These are phyloP conservation scores for Metschnikowia orientalis DNA, from an alignment of 805 yeast genomes.

Conservation along the genomic window DNA sequence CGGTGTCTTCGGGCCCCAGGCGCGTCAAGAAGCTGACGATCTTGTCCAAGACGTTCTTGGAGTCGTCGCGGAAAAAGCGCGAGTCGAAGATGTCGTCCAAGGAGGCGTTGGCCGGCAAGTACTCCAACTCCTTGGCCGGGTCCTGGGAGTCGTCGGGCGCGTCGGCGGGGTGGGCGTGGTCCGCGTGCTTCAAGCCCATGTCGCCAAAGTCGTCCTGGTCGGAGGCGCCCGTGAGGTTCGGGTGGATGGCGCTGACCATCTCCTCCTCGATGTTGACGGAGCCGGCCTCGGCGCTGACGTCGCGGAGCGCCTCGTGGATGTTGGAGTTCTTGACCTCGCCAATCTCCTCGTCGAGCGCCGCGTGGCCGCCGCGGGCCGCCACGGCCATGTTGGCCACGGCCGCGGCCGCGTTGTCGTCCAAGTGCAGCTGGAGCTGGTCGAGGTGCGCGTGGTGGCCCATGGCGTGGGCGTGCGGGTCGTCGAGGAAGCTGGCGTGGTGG, in stretches of 20 bases:
- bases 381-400: slow-evolving; percentile 19
- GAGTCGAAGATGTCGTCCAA: slow-evolving; percentile 12
- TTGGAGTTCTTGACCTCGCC: slow-evolving; percentile 30
- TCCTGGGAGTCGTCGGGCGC: slow-evolving; percentile 14
- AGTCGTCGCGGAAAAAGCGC: slow-evolving; percentile 9
- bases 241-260: slow-evolving; percentile 15
- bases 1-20: slow-evolving; percentile 10
- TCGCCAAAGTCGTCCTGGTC: slow-evolving; percentile 10
- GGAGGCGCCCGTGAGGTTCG: slow-evolving; percentile 12
- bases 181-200: slow-evolving; percentile 11
- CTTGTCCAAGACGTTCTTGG: slow-evolving; percentile 9
- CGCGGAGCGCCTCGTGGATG: slow-evolving; percentile 17
- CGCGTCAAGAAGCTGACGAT: slow-evolving; percentile 7
- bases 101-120: slow-evolving; percentile 10
- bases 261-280: slow-evolving; percentile 14
- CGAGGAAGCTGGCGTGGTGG: slow-evolving; percentile 5
- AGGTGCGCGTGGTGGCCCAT: slow-evolving; percentile 4
- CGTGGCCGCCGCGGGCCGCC: slow-evolving; percentile 12
- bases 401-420: slow-evolving; percentile 16
- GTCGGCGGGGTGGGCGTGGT: too few relatives aligned
- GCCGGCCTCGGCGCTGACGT: slow-evolving; percentile 14
- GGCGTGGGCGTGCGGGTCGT: slow-evolving; percentile 3
- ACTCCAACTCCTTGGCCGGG: slow-evolving; percentile 10
- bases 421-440: slow-evolving; percentile 5
- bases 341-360: slow-evolving; percentile 35